Conservation (phyloP, 2,329 filamentous ascomycete species). For the Byssoonygena ceratinophila region DNA sequence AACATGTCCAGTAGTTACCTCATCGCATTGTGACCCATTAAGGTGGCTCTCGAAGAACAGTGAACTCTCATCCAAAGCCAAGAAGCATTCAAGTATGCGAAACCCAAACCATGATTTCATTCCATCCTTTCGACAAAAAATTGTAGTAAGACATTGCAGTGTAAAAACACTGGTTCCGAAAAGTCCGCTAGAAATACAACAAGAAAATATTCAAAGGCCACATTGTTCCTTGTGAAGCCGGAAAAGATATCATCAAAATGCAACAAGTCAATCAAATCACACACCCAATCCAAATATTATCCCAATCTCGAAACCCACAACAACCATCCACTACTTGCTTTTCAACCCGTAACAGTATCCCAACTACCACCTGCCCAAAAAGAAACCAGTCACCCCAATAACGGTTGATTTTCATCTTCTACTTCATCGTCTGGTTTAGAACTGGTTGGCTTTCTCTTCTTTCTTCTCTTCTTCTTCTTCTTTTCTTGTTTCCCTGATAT, state of each 20-base stretch:
- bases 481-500: background rate
- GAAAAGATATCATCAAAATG: background rate
- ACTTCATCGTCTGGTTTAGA: conserved; percentile 2
- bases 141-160: no score
- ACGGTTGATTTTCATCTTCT: conserved; percentile 1
- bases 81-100: no score
- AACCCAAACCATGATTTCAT: no score
- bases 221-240: background rate
- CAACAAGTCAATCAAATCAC: background rate
- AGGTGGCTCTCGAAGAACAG: no score
- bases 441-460: conserved; percentile 11
- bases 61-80: no score
- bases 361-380: background rate
- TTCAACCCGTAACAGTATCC: background rate
- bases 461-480: conserved; percentile 14
- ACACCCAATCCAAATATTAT: background rate
- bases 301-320: background rate
- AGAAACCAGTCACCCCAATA: background rate
- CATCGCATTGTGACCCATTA: no score
- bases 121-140: no score
- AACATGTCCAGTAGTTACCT: no score
- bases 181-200: background rate
- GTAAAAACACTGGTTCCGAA: no score
- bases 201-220: background rate
- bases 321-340: background rate